Conservation (phyloP, 2,329 filamentous ascomycete species). For the Dothideomycetidae sp. region DNA sequence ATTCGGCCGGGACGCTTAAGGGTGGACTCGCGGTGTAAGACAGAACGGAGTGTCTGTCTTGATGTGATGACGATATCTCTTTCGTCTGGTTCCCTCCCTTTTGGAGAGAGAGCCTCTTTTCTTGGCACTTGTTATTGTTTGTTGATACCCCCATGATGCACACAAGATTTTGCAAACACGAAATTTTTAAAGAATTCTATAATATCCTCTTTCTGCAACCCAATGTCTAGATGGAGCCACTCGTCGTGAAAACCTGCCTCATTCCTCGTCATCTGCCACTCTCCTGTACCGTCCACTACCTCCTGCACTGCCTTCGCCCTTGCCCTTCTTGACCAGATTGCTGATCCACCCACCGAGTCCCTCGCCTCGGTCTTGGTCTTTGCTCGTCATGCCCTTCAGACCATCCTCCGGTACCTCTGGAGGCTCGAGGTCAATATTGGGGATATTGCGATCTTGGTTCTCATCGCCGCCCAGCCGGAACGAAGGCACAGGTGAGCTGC, state of each 20-base stretch:
- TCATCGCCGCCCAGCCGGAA: conserved; percentile 43
- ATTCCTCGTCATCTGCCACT: conserved; percentile 31
- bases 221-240: no score
- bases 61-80: no score
- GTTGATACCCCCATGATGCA: no score
- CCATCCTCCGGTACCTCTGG: conserved; percentile 44
- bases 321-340: conserved; percentile 45
- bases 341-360: conserved; percentile 57
- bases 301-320: conserved; percentile 22
- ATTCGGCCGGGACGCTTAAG: conserved; percentile 8
- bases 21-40: conserved; percentile 14
- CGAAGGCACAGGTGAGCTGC: conserved; percentile 65
- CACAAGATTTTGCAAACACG: no score
- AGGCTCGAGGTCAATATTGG: conserved; percentile 68
- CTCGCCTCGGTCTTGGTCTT: conserved; percentile 30
- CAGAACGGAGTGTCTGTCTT: no score
- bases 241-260: no score
- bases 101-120: no score
- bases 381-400: conserved; percentile 33
- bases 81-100: no score
- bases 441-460: conserved; percentile 45
- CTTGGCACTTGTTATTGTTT: no score
- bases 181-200: no score
- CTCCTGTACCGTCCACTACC: conserved; percentile 34
- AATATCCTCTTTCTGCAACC: no score